phyloP scores from a whole-genome alignment of 2,329 filamentous ascomycete species.

The Aspergillus pseudoglaucus region DNA sequence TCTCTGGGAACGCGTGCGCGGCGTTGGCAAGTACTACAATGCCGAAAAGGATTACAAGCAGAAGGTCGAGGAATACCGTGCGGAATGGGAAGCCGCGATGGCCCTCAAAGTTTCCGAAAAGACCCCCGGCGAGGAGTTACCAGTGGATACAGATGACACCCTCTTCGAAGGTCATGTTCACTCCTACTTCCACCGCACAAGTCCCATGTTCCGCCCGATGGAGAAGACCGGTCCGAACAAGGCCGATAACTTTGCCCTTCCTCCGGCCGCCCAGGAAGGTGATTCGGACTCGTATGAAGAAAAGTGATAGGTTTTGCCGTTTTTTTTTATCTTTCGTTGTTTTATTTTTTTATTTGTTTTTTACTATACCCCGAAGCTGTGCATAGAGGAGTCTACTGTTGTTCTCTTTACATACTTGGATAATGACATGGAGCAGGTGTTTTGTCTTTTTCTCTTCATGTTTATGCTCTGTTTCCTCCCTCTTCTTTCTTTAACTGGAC shows the following conservation, averaged over 20 bases:
- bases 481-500: neutral
- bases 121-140: conserved; percentile 25
- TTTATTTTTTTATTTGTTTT: neutral
- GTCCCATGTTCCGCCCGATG: conserved; percentile 36
- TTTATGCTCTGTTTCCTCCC: neutral
- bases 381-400: neutral
- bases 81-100: conserved; percentile 47
- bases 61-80: conserved; percentile 76
- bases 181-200: conserved; percentile 50
- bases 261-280: conserved; percentile 26
- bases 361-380: neutral
- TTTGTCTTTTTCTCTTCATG: neutral
- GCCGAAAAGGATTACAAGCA: conserved; percentile 73
- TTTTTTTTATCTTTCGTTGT: neutral
- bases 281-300: conserved; percentile 18
- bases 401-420: neutral
- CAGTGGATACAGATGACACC: conserved; percentile 39
- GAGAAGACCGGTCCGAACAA: conserved; percentile 23
- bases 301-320: conserved; percentile 8
- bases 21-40: conserved; percentile 75
- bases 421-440: neutral
- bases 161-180: conserved; percentile 45
- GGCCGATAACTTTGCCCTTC: conserved; percentile 27
- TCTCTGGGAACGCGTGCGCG: conserved; percentile 75
- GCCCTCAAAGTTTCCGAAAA: conserved; percentile 47